phyloP scores from a whole-genome alignment of 2,329 filamentous ascomycete species.

The Ascochyta fabae region DNA sequence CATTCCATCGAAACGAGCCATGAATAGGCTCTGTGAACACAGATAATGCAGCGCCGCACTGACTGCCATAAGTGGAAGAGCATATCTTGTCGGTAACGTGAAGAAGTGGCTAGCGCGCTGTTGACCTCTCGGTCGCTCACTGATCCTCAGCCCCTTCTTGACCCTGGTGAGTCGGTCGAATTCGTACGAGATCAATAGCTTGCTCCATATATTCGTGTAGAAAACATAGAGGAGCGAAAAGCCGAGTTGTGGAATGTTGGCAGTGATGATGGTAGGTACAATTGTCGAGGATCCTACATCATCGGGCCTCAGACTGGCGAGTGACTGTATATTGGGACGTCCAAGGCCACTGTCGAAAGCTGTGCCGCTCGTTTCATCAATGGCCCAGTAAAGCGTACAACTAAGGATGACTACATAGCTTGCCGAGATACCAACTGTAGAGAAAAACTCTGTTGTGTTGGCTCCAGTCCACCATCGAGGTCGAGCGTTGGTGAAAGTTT shows the following conservation, averaged over 20 bases:
- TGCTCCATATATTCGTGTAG: slow-evolving; percentile 43
- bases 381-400: slow-evolving; percentile 12
- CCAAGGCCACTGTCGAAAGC: slow-evolving; percentile 18
- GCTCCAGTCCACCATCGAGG: slow-evolving; percentile 20
- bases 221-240: slow-evolving; percentile 55
- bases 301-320: slow-evolving; percentile 15
- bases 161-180: slow-evolving; percentile 50
- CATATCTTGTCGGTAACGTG: slow-evolving; percentile 47
- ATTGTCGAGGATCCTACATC: slow-evolving; percentile 17
- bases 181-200: slow-evolving; percentile 56
- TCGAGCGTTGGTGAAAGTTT: slow-evolving; percentile 1
- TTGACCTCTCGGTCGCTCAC: slow-evolving; percentile 39
- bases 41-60: slow-evolving; percentile 52
- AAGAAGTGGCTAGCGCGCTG: slow-evolving; percentile 52
- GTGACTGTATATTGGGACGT: slow-evolving; percentile 19
- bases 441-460: slow-evolving; percentile 22
- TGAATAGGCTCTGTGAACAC: slow-evolving; percentile 52
- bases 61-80: slow-evolving; percentile 45
- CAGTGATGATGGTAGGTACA: slow-evolving; percentile 41
- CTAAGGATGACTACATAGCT: slow-evolving; percentile 13
- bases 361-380: slow-evolving; percentile 11
- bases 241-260: slow-evolving; percentile 57
- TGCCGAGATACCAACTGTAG: slow-evolving; percentile 13
- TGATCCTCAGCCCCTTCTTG: slow-evolving; percentile 46
- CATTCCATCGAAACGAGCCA: slow-evolving; percentile 41